Percentiles rank a stretch among this genome's conserved stretches.
These are phyloP conservation scores for Umbelopsis vinacea DNA, from an alignment of 192 early-diverging fungal genomes.

Conservation along the genomic window DNA sequence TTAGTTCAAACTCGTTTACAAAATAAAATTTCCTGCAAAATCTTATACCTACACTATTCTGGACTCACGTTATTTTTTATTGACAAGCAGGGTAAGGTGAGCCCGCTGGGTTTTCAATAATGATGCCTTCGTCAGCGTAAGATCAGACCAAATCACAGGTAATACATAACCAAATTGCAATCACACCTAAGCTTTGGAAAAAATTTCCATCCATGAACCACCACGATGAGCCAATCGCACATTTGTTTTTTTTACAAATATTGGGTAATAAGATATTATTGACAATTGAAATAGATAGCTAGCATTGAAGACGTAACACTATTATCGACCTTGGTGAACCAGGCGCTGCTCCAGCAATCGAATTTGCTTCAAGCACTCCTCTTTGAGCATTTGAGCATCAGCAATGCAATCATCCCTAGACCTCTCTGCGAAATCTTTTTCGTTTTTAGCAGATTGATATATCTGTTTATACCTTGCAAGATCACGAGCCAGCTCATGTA, in stretches of 20 bases:
- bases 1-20: background rate
- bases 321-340: conserved; percentile 6
- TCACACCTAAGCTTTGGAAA: background rate
- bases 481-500: conserved; percentile 22
- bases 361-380: conserved; percentile 16
- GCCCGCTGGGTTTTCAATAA: background rate
- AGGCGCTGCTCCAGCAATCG: conserved; percentile 15
- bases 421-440: conserved; percentile 10
- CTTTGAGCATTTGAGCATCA: conserved; percentile 20
- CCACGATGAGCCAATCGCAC: background rate
- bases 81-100: background rate
- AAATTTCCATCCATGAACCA: background rate
- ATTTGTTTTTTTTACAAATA: no score
- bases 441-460: conserved; percentile 3
- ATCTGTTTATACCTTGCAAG: conserved; percentile 18
- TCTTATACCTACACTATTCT: background rate
- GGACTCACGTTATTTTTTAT: background rate
- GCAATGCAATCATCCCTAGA: conserved; percentile 16
- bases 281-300: conserved; percentile 14
- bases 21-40: background rate
- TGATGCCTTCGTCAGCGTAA: background rate
- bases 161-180: background rate
- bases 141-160: conserved; percentile 4
- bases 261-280: conserved; percentile 1
- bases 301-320: no score